Evolutionary conservation across 768 basidiomycete species (phyloP).

Genomic region (Suillus alpinus): DNA sequence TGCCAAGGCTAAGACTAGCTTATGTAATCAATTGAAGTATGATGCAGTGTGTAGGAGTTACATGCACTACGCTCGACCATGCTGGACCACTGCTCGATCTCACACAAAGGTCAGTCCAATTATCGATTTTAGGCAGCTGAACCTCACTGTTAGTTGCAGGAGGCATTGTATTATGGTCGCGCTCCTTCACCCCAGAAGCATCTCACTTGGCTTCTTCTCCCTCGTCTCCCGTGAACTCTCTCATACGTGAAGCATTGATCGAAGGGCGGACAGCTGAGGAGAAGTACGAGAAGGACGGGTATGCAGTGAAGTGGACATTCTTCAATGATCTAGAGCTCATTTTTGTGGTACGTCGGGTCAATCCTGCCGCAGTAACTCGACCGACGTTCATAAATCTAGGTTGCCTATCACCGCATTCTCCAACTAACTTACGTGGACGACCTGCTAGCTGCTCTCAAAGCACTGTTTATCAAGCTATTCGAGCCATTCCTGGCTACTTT

Average conservation of each 20-base stretch:
- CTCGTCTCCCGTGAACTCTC: constrained; percentile 81
- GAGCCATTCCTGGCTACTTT: constrained; percentile 81
- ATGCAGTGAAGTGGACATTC: constrained; percentile 91
- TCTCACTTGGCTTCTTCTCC: constrained; percentile 64
- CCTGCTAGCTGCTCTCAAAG: constrained; percentile 75
- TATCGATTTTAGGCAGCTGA: background rate
- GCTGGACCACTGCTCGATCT: constrained; percentile 96
- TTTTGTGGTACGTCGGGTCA: constrained; percentile 72
- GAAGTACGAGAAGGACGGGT: constrained; percentile 91
- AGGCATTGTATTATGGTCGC: constrained; percentile 91
- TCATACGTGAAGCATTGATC: constrained; percentile 88
- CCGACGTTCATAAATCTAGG: constrained; percentile 42
- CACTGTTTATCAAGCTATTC: constrained; percentile 84
- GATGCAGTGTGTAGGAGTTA: background rate
- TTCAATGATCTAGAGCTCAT: constrained; percentile 95
- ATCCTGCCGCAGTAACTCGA: constrained; percentile 1
- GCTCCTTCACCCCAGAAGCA: constrained; percentile 89
- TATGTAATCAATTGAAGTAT: background rate
- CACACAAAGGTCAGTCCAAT: constrained; percentile 69
- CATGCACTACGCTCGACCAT: constrained; percentile 37
- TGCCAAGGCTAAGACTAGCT: background rate
- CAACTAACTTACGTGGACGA: constrained; percentile 93
- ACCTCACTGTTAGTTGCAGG: constrained; percentile 43
- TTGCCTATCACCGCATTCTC: constrained; percentile 94
- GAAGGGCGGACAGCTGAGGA: constrained; percentile 82